These are phyloP conservation scores for Phaeoacremonium minimum DNA, from an alignment of 2,329 filamentous ascomycete species.

Conservation along the genomic window DNA sequence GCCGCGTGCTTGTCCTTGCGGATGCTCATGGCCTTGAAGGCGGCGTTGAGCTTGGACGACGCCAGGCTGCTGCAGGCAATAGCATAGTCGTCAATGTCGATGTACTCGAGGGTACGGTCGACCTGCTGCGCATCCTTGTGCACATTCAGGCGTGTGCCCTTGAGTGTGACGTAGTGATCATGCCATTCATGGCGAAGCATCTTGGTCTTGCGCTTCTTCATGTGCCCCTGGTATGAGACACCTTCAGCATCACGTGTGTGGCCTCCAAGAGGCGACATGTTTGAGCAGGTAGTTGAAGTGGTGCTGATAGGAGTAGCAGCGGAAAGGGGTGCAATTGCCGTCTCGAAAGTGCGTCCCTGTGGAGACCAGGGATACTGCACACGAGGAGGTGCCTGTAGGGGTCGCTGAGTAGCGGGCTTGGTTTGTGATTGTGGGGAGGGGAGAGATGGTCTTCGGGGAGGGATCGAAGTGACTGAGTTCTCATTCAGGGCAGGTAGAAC, in stretches of 20 bases:
- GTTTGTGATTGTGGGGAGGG: slow-evolving; percentile 29
- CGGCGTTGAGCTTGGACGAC: slow-evolving; percentile 78
- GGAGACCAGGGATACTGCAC: slow-evolving; percentile 47
- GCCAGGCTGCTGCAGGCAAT: slow-evolving; percentile 78
- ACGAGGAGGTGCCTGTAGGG: slow-evolving; percentile 48
- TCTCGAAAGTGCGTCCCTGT: slow-evolving; percentile 41
- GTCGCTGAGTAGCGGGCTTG: slow-evolving; percentile 28
- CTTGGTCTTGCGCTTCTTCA: slow-evolving; percentile 89
- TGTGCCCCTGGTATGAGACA: slow-evolving; percentile 74
- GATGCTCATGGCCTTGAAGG: slow-evolving; percentile 76
- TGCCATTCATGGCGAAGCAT: slow-evolving; percentile 92
- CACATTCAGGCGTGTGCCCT: slow-evolving; percentile 70
- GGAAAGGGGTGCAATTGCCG: slow-evolving; percentile 32
- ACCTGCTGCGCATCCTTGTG: slow-evolving; percentile 57
- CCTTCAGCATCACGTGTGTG: slow-evolving; percentile 36
- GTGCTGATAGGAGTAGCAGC: slow-evolving; percentile 19
- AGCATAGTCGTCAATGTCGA: slow-evolving; percentile 85
- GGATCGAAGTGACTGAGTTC: slow-evolving; percentile 42
- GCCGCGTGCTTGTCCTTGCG: slow-evolving; percentile 43
- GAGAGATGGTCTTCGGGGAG: slow-evolving; percentile 23
- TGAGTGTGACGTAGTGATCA: slow-evolving; percentile 84
- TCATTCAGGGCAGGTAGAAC: slow-evolving; percentile 68
- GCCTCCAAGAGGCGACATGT: slow-evolving; percentile 11
- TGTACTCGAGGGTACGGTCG: slow-evolving; percentile 65
- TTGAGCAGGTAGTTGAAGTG: slow-evolving; percentile 21